These are phyloP conservation scores for Athelia sp. DNA, from an alignment of 1,284 basidiomycete genomes.

Conservation along the genomic window DNA sequence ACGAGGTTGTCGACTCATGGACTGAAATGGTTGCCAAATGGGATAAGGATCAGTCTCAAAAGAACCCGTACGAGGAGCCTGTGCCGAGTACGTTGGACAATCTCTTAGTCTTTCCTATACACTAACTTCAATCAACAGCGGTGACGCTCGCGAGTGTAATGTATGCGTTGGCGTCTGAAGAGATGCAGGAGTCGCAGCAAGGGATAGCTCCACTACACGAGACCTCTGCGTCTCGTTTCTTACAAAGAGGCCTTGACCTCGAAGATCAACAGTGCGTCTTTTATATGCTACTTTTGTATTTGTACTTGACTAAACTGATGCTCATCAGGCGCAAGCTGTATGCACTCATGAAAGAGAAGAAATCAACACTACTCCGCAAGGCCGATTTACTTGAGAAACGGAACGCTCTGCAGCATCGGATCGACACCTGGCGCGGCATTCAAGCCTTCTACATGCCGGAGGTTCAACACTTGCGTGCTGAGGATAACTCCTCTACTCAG, in stretches of 20 bases:
- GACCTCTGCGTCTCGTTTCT: constrained; percentile 5
- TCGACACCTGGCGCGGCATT: constrained; percentile 2
- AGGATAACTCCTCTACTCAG: background rate
- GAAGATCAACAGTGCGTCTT: constrained; percentile 14
- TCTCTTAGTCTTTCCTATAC: background rate
- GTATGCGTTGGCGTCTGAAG: constrained; percentile 10
- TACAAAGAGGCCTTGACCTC: constrained; percentile 9
- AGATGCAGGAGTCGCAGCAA: constrained; percentile 1
- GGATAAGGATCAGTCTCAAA: constrained; percentile 14
- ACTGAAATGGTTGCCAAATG: constrained; percentile 14
- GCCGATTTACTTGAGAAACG: constrained; percentile 4
- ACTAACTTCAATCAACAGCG: background rate
- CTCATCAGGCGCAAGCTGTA: background rate
- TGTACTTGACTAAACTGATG: background rate
- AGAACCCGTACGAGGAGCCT: constrained; percentile 16
- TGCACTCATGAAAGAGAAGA: background rate
- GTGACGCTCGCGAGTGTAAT: constrained; percentile 8
- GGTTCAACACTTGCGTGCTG: background rate
- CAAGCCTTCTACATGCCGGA: constrained; percentile 9
- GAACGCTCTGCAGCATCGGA: background rate
- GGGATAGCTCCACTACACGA: constrained; percentile 2
- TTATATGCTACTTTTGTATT: background rate
- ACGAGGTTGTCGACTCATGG: constrained; percentile 12
- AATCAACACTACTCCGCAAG: background rate
- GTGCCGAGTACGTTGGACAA: constrained; percentile 1